Base-by-base conservation (phyloP, 495 filamentous ascomycete species). In the Neurospora sp. region DNA sequence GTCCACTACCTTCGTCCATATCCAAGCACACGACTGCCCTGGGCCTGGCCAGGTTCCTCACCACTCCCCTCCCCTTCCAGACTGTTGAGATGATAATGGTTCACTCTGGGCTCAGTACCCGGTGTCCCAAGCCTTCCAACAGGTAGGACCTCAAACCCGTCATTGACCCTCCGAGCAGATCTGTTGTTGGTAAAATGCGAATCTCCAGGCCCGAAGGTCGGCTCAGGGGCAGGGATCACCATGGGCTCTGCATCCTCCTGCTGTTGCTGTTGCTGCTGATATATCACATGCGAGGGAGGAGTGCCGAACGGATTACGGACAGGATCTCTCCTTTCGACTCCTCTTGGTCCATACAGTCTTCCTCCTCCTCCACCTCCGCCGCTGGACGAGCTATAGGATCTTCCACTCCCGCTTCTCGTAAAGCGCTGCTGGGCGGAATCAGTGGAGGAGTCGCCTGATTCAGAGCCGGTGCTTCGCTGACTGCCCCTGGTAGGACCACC, bases 91-190 rank as follows among this genome's bases (percentile, higher is more conserved):
- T 35, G 54, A 35, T 66, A 16, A 27, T 37, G 54, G 31, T 66
- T 66, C 7, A 37, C 14, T 35, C 54, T 35, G 27, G 11, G 54
- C 14, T 66, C 54, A 2, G 14, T 66, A 37, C 54, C 54, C 54
- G 75, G 69, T 16, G 72, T 72, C 9, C 78, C 76, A 73, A 85
- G 84, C 3, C 87, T 90, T 20, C 90, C 90, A 18, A 88, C 88
- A 38, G 84, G 84, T 1, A 91, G 78, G 46, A 91, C 83, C 76
- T 90, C 86, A 74, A 91, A 91, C 6, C 90, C 89, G 11, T 85
- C 84, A 74, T 91, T 91, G 18, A 90, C 86, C 73, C 85, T 87
- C 18, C 90, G 84, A 2, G 87, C 74, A 8, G 76, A 70, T 23
- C 77, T 82, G 62, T 86, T 85, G 27, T 66, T 35, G 14, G 14